phyloP scores from a whole-genome alignment of 2,329 filamentous ascomycete species.

The Hypoxylon sp. region DNA sequence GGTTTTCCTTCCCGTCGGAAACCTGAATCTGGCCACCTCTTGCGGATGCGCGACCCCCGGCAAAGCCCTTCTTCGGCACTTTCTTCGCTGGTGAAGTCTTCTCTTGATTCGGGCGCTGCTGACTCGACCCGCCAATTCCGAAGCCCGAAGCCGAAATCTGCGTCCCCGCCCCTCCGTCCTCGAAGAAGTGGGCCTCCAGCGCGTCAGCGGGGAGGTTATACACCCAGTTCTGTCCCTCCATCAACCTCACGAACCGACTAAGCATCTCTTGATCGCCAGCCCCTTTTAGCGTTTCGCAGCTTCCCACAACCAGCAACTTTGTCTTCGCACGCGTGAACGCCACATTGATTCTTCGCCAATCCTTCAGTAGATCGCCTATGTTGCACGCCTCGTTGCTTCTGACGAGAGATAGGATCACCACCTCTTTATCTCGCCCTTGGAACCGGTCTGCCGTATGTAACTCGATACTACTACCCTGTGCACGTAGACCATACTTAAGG shows the following conservation, averaged over 20 bases:
- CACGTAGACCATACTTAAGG: conserved; percentile 78
- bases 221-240: conserved; percentile 83
- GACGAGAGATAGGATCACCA: conserved; percentile 88
- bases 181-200: conserved; percentile 76
- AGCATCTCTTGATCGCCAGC: conserved; percentile 81
- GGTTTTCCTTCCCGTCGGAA: conserved; percentile 58
- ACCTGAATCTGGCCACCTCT: conserved; percentile 26
- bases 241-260: conserved; percentile 78
- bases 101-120: conserved; percentile 41
- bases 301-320: conserved; percentile 90
- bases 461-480: conserved; percentile 74
- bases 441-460: conserved; percentile 98
- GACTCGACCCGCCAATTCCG: not conserved
- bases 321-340: conserved; percentile 93
- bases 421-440: conserved; percentile 95
- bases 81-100: conserved; percentile 40
- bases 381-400: conserved; percentile 83
- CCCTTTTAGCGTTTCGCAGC: conserved; percentile 80
- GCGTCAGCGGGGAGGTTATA: conserved; percentile 77
- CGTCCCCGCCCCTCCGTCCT: conserved; percentile 61
- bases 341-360: conserved; percentile 95
- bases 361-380: conserved; percentile 91
- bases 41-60: conserved; percentile 12
- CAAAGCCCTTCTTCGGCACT: conserved; percentile 48
- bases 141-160: conserved; percentile 57